Evolutionary conservation across 805 yeast species (phyloP).

Genomic region (Yamadazyma akitaensis): DNA sequence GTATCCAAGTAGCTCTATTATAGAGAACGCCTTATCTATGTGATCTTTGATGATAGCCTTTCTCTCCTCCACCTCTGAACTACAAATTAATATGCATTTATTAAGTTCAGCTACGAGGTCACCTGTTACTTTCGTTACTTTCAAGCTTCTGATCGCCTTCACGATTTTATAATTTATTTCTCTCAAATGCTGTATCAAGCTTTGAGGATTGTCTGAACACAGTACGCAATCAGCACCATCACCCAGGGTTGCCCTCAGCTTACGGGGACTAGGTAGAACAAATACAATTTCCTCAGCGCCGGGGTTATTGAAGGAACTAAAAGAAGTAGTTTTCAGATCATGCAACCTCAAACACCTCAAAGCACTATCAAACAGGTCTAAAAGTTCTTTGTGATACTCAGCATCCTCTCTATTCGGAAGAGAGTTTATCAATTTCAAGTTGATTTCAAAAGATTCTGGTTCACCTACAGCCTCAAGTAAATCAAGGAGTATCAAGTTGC

Average conservation of each 20-base stretch:
- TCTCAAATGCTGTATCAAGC: conserved; percentile 25
- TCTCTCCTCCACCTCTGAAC: conserved; percentile 23
- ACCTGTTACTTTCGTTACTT: conserved; percentile 34
- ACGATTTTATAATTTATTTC: conserved; percentile 38
- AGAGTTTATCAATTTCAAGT: conserved; percentile 13
- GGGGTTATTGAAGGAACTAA: conserved; percentile 5
- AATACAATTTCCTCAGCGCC: conserved; percentile 16
- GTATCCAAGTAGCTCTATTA: conserved; percentile 27
- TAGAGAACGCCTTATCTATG: conserved; percentile 24
- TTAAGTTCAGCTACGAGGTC: conserved; percentile 23
- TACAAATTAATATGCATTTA: conserved; percentile 24
- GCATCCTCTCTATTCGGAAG: conserved; percentile 32
- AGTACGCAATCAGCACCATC: not conserved
- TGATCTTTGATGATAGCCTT: conserved; percentile 20
- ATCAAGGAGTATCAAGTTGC: conserved; percentile 25
- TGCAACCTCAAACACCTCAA: conserved; percentile 20
- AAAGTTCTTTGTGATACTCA: conserved; percentile 25
- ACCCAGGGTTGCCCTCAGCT: conserved; percentile 7
- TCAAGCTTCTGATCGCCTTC: conserved; percentile 31
- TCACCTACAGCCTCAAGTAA: conserved; percentile 28
- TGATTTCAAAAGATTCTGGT: conserved; percentile 13
- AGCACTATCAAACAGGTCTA: conserved; percentile 29
- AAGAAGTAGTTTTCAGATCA: conserved; percentile 7
- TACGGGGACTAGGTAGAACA: conserved; percentile 31
- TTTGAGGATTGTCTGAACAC: conserved; percentile 7